Conservation (phyloP, 2,329 filamentous ascomycete species). For the Neophaeococcomyces mojaviensis region DNA sequence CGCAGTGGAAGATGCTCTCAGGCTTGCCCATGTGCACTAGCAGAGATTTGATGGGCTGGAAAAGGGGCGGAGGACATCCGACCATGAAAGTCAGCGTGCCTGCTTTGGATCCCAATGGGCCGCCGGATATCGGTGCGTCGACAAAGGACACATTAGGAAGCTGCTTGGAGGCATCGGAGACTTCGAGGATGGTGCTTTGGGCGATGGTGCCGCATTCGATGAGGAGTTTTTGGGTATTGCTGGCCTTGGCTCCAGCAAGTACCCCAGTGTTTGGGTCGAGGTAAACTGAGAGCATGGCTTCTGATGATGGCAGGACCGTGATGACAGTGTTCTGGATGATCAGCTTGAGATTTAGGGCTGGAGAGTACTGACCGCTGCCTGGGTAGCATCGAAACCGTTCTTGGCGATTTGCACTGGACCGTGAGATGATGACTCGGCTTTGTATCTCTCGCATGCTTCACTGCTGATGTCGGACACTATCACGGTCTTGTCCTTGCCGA, state of each 20-base stretch:
- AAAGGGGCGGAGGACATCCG: constrained; percentile 1
- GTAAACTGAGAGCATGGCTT: constrained; percentile 3
- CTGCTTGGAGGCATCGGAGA: constrained; percentile 7
- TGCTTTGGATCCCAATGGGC: constrained; percentile 7
- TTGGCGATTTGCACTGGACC: constrained; percentile 29
- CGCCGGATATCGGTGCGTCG: constrained; percentile 11
- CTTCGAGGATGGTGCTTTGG: constrained; percentile 1
- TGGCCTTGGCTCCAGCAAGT: constrained; percentile 4
- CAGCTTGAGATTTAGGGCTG: background rate
- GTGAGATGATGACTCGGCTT: constrained; percentile 27
- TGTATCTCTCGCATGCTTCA: constrained; percentile 30
- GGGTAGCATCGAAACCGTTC: constrained; percentile 32
- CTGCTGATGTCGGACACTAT: constrained; percentile 31
- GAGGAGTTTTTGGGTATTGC: constrained; percentile 1
- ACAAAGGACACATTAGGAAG: constrained; percentile 1
- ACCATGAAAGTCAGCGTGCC: constrained; percentile 12
- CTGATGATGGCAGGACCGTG: constrained; percentile 6
- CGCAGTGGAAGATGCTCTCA: constrained; percentile 21
- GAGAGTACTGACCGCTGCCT: constrained; percentile 26
- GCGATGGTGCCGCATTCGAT: constrained; percentile 13
- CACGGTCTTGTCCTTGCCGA: constrained; percentile 25
- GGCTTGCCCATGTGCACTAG: constrained; percentile 10
- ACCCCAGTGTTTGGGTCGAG: constrained; percentile 3
- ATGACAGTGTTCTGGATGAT: constrained; percentile 8
- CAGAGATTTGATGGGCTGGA: constrained; percentile 1